Evolutionary conservation across 345 rosid species (phyloP).

Genomic region (Euphorbia lathyris): DNA sequence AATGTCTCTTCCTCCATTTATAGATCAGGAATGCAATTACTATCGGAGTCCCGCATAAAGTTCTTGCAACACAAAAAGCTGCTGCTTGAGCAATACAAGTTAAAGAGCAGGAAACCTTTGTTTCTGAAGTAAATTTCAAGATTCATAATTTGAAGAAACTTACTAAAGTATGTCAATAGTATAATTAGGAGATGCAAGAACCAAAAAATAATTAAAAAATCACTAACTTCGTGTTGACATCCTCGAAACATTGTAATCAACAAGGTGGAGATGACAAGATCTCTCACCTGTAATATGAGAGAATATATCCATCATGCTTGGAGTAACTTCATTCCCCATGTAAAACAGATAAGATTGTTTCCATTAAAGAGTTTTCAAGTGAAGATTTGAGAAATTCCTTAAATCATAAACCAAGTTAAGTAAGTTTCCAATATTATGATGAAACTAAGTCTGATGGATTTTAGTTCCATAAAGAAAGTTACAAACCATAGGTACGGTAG

Average conservation of each 20-base stretch:
- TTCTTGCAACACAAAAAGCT: neutral
- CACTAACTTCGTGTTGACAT: too few species aligned
- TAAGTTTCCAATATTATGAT: too few species aligned
- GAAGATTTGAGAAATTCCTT: neutral
- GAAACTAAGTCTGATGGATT: too few species aligned
- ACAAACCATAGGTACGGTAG: neutral
- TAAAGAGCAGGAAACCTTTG: neutral
- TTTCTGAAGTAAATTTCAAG: neutral
- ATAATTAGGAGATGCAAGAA: neutral
- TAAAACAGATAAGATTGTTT: too few species aligned
- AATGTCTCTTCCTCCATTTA: neutral
- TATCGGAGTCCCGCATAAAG: neutral
- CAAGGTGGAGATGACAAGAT: neutral
- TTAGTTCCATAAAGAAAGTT: too few species aligned
- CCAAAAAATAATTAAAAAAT: neutral
- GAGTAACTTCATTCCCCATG: neutral
- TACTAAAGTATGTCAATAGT: neutral
- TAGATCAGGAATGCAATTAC: neutral
- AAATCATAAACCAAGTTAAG: too few species aligned
- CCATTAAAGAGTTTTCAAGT: neutral
- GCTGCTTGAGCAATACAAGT: neutral
- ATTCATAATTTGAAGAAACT: neutral
- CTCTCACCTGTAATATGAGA: neutral
- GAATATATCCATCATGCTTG: neutral
- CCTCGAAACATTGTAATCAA: neutral